Conservation (phyloP, 352 stramenopile species). For the Globisporangium nodosum region DNA sequence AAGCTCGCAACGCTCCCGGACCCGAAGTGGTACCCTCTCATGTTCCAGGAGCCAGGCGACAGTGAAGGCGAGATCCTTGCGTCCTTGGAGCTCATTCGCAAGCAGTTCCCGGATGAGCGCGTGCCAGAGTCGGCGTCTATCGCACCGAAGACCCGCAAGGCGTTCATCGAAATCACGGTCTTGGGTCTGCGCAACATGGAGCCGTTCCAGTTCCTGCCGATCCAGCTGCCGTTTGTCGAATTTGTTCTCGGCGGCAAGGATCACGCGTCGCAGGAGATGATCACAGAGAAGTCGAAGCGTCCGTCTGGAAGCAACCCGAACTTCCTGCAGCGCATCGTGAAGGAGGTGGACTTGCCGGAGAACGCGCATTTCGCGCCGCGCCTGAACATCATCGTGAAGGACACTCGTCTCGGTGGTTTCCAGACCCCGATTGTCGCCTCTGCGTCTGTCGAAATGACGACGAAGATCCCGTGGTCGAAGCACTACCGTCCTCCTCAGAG, state of each 20-base stretch:
- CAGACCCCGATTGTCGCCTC: slow-evolving; percentile 80
- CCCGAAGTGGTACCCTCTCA: slow-evolving; percentile 71
- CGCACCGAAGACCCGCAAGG: slow-evolving; percentile 56
- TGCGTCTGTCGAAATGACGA: slow-evolving; percentile 78
- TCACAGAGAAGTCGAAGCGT: slow-evolving; percentile 82
- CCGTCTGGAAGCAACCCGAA: slow-evolving; percentile 84
- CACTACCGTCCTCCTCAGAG: slow-evolving; percentile 65
- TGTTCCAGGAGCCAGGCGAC: slow-evolving; percentile 72
- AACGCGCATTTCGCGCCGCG: slow-evolving; percentile 86
- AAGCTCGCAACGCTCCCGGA: slow-evolving; percentile 44
- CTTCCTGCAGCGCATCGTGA: slow-evolving; percentile 87
- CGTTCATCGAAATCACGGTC: slow-evolving; percentile 82
- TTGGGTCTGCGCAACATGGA: slow-evolving; percentile 83
- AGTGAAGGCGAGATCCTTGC: slow-evolving; percentile 79
- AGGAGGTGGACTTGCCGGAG: slow-evolving; percentile 80
- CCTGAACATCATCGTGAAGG: slow-evolving; percentile 87
- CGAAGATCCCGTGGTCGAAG: slow-evolving; percentile 81
- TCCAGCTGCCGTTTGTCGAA: slow-evolving; percentile 84
- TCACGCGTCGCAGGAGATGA: slow-evolving; percentile 75
- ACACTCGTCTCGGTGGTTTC: slow-evolving; percentile 85
- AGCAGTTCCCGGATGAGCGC: slow-evolving; percentile 61
- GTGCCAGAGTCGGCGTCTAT: slow-evolving; percentile 51
- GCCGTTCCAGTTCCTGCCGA: slow-evolving; percentile 85
- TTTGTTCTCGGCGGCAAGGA: slow-evolving; percentile 86
- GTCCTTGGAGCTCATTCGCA: slow-evolving; percentile 67